These are phyloP conservation scores for Plasmopara viticola DNA, from an alignment of 352 stramenopile genomes.

Conservation along the genomic window DNA sequence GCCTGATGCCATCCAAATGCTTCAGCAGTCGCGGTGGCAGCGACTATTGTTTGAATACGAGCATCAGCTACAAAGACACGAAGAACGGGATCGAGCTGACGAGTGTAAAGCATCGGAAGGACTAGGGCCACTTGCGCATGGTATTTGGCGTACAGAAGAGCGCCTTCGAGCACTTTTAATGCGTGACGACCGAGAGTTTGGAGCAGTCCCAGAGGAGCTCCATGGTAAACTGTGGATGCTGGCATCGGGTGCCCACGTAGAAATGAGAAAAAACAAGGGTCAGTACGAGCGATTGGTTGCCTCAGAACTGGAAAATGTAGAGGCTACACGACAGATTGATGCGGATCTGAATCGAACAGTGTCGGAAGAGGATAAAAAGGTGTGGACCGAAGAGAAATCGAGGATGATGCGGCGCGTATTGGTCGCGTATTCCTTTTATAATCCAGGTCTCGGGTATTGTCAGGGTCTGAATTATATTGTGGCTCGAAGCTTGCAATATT, in stretches of 20 bases:
- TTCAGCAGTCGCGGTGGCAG: conserved; percentile 59
- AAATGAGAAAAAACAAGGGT: conserved; percentile 56
- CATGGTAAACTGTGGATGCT: conserved; percentile 82
- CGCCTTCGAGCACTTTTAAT: conserved; percentile 64
- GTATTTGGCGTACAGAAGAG: conserved; percentile 79
- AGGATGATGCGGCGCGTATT: conserved; percentile 72
- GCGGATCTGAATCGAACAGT: conserved; percentile 79
- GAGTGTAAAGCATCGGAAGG: conserved; percentile 37
- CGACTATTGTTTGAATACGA: conserved; percentile 62
- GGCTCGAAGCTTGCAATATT: conserved; percentile 54
- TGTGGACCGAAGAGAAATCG: conserved; percentile 64
- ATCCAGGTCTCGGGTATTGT: conserved; percentile 79
- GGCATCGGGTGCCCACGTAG: conserved; percentile 54
- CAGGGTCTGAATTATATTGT: conserved; percentile 88
- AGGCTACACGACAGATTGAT: conserved; percentile 79
- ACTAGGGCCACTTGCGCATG: conserved; percentile 56
- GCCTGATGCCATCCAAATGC: conserved; percentile 33
- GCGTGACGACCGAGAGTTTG: conserved; percentile 48
- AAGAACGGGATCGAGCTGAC: conserved; percentile 23
- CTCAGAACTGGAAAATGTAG: conserved; percentile 48
- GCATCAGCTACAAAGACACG: conserved; percentile 51
- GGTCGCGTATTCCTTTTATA: conserved; percentile 80
- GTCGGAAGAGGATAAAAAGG: conserved; percentile 44
- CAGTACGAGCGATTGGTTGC: conserved; percentile 49
- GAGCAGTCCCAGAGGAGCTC: conserved; percentile 49